Percentiles rank a stretch among this genome's conserved stretches.
Evolutionary conservation across 495 filamentous ascomycete species (phyloP).

Genomic region (Aspergillus mulundensis): DNA sequence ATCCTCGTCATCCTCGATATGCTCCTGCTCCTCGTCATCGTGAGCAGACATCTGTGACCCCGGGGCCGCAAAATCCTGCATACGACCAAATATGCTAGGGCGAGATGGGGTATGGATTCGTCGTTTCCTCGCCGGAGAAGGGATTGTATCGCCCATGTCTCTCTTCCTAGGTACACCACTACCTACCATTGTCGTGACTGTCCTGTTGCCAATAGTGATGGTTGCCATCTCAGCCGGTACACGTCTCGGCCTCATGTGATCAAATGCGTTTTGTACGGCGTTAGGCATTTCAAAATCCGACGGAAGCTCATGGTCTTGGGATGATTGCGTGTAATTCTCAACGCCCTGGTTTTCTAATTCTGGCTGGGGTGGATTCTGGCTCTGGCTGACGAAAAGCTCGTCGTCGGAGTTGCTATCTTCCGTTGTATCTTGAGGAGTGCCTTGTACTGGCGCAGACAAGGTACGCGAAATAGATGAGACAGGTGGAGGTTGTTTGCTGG

Average conservation of each 20-base stretch:
- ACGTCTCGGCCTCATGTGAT: conserved; percentile 64
- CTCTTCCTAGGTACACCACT: conserved; percentile 42
- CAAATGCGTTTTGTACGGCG: conserved; percentile 59
- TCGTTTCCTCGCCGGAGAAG: conserved; percentile 25
- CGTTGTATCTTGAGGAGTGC: conserved; percentile 2
- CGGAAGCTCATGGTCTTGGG: neutral
- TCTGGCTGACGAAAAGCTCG: neutral
- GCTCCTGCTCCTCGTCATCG: conserved; percentile 21
- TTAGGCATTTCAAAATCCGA: conserved; percentile 34
- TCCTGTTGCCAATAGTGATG: conserved; percentile 81
- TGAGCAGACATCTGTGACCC: conserved; percentile 43
- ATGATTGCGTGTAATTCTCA: neutral
- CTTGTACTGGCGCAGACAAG: neutral
- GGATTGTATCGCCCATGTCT: conserved; percentile 17
- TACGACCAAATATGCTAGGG: conserved; percentile 56
- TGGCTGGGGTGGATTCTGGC: neutral
- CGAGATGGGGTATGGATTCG: conserved; percentile 41
- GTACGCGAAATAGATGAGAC: neutral
- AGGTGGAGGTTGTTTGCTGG: neutral
- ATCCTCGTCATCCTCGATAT: conserved; percentile 28
- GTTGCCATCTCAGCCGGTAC: conserved; percentile 70
- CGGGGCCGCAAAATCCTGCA: conserved; percentile 72
- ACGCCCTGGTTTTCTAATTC: neutral
- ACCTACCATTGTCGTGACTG: conserved; percentile 61
- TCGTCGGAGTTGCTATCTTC: conserved; percentile 9